Evolutionary conservation across 2,329 filamentous ascomycete species (phyloP), one percentile per base, ranked within the genome.

Genomic region (Trichoderma arundinaceum): DNA sequence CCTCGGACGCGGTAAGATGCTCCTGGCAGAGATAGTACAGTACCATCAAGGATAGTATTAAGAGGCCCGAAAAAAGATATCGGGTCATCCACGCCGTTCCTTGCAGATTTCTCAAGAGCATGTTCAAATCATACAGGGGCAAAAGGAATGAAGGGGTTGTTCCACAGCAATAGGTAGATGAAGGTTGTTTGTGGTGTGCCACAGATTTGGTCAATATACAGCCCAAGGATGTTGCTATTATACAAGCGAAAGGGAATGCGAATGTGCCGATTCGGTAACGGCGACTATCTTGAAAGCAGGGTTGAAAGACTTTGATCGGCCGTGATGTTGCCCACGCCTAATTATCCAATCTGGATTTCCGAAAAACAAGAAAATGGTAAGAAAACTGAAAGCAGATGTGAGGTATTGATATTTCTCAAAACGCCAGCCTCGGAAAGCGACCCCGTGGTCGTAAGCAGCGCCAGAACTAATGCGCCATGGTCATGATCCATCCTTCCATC

Each of bases 281-380:
- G 48, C 28, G n/a, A 33, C 46, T 32, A 44, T 33, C 48, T 35
- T 38, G 32, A 35, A 22, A 53, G 39, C 48, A 7, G 44, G 41
- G 17, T 52, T 43, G 9, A 53, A 44, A 54, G 35, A 22, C 32
- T 28, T 10, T 53, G 38, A 41, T 60, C 44, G 38, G 48, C 48
- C 38, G 28, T 44, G 28, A 43, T 53, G 32, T 19, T 53, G 59
- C n/a, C 38, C 49, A 35, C 32, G 28, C 39, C 46, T 19, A 28
- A 54, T 10, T 61, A 61, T 53, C 59, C 59, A 62, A 62, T 62
- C 59, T 62, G 59, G 32, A 61, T 54, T 39, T 60, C 48, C 49
- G 41, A 44, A 12, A 13, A 22, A 46, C 12, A 19, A 13, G 5
- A 51, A 33, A 33, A 48, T 6, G 15, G 7, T n/a, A n/a, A 19